A percentile compares a stretch with the other conserved stretches of the same genome.
phyloP scores from a whole-genome alignment of 305 asterid genomes.

The Rubia tinctorum region DNA sequence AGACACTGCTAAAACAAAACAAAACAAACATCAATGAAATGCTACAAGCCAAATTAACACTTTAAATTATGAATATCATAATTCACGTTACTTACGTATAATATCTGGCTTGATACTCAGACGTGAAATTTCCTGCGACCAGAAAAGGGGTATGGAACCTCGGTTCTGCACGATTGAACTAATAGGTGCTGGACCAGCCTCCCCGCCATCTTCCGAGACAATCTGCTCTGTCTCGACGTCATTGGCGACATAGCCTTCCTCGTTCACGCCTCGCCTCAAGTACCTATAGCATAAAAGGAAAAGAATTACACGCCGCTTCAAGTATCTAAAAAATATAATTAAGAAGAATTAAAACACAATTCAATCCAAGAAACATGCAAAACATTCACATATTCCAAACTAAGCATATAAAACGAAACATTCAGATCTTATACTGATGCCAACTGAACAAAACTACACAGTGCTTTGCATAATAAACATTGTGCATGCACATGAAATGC shows the following conservation, averaged over 20 bases:
- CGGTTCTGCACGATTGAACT: conserved; percentile 87
- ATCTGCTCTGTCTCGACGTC: conserved; percentile 98
- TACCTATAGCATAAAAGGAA: background rate
- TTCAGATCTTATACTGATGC: background rate
- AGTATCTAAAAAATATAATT: background rate
- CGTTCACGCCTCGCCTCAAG: conserved; percentile 57
- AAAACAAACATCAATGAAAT: conserved; percentile 18
- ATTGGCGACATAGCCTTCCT: conserved; percentile 94
- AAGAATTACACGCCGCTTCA: background rate
- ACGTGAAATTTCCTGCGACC: conserved; percentile 94
- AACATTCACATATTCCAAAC: background rate
- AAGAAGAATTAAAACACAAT: background rate
- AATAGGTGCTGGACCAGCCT: conserved; percentile 51
- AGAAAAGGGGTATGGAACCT: conserved; percentile 96
- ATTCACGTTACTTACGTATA: conserved; percentile 48
- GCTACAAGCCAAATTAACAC: conserved; percentile 6
- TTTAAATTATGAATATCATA: conserved; percentile 11
- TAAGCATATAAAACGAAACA: background rate
- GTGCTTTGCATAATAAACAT: too few species aligned
- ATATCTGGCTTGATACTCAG: conserved; percentile 85
- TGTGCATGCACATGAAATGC: background rate
- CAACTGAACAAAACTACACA: background rate
- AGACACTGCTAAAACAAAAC: conserved; percentile 55
- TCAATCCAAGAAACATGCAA: background rate
- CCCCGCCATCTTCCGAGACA: conserved; percentile 60